These are phyloP conservation scores for Rubia balearica DNA, from an alignment of 305 asterid genomes.

Conservation along the genomic window DNA sequence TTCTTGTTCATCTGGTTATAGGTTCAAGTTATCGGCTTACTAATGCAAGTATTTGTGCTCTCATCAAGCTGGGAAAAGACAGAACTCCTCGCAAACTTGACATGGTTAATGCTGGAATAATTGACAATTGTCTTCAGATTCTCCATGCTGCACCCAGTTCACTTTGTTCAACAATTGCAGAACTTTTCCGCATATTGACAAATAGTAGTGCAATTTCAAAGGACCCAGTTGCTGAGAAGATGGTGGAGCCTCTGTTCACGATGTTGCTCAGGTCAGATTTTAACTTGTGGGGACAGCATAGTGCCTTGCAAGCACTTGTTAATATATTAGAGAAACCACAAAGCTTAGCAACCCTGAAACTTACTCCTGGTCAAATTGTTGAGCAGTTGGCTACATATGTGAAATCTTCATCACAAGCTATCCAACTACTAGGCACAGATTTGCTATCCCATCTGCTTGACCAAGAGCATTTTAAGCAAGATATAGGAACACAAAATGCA, in stretches of 20 bases:
- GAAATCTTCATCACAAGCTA: constrained; percentile 78
- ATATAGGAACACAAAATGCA: constrained; percentile 69
- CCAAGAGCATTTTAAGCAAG: constrained; percentile 80
- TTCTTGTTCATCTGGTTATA: constrained; percentile 60
- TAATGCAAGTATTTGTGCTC: constrained; percentile 73
- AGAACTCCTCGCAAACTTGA: constrained; percentile 82
- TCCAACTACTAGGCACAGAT: constrained; percentile 82
- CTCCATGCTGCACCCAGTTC: constrained; percentile 68
- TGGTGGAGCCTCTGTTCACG: constrained; percentile 73
- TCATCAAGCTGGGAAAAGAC: constrained; percentile 78
- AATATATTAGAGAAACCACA: constrained; percentile 87
- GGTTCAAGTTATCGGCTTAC: constrained; percentile 66
- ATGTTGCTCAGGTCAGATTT: constrained; percentile 63
- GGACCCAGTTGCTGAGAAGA: constrained; percentile 52
- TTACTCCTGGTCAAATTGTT: constrained; percentile 71
- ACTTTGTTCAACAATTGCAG: constrained; percentile 66
- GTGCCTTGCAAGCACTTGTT: constrained; percentile 85
- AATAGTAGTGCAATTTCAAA: constrained; percentile 74
- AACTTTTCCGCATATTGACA: constrained; percentile 84
- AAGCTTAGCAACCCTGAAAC: constrained; percentile 53
- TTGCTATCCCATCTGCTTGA: constrained; percentile 72
- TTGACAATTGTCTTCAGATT: constrained; percentile 70
- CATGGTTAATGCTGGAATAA: constrained; percentile 75
- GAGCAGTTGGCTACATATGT: constrained; percentile 66
- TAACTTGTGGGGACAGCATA: constrained; percentile 80